These are phyloP conservation scores for Phragmites australis DNA, from an alignment of 176 grass and related monocot species.

Conservation along the genomic window DNA sequence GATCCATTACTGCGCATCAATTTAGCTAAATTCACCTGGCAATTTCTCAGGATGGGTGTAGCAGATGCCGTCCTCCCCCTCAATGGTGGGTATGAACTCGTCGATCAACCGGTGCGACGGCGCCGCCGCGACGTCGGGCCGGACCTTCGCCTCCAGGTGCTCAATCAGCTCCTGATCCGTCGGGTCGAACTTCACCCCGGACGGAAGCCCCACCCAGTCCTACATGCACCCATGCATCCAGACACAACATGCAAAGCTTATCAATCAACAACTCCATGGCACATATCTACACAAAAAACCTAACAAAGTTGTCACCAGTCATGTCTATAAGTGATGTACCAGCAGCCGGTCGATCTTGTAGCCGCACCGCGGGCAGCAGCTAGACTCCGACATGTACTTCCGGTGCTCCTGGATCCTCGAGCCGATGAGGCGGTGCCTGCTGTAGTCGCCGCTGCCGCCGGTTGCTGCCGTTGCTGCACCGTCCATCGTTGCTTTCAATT, in stretches of 20 bases:
- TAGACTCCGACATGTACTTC: conserved; percentile 48
- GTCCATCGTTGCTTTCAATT: conserved; percentile 36
- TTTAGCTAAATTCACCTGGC: conserved; percentile 60
- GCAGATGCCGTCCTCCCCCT: conserved; percentile 96
- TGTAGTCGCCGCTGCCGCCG: neutral
- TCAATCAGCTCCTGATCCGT: conserved; percentile 95
- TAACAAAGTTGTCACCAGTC: neutral
- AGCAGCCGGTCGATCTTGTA: conserved; percentile 59
- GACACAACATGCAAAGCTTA: neutral
- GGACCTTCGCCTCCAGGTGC: conserved; percentile 83
- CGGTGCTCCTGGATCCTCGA: conserved; percentile 65
- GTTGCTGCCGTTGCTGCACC: neutral
- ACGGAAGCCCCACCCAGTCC: conserved; percentile 76
- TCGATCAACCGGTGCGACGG: conserved; percentile 78
- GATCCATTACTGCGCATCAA: neutral
- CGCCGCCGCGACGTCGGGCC: conserved; percentile 23
- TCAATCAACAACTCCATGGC: neutral
- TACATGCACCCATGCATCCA: conserved; percentile 6
- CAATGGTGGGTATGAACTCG: conserved; percentile 92
- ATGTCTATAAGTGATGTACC: conserved; percentile 34
- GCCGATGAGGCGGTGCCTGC: conserved; percentile 26
- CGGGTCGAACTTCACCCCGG: conserved; percentile 90
- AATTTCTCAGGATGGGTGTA: conserved; percentile 95
- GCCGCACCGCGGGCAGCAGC: conserved; percentile 74
- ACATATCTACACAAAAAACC: neutral